Evolutionary conservation across 108 stramenopile genomes (phyloP).

Genomic region (Fragilariopsis cylindrus): DNA sequence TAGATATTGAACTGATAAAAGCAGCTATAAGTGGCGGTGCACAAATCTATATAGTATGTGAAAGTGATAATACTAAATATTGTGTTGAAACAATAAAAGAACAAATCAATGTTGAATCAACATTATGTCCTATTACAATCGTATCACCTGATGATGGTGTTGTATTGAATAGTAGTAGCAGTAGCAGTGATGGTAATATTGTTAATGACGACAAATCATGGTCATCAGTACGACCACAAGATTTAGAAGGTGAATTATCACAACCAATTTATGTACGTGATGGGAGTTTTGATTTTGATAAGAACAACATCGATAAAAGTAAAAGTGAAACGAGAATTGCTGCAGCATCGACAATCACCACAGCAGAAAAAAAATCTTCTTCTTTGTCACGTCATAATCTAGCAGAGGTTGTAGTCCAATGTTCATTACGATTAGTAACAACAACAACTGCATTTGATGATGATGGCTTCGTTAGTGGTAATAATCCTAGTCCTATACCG

Average conservation of each 20-base stretch:
- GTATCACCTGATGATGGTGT: not conserved
- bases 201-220: not conserved
- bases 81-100: not conserved
- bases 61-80: not conserved
- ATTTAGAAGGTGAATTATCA: conserved; percentile 1
- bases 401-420: conserved; percentile 6
- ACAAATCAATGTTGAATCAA: not conserved
- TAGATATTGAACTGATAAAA: not conserved
- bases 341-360: not conserved
- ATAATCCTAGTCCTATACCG: too few relatives aligned
- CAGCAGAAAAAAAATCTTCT: not conserved
- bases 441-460: not conserved
- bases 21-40: not conserved
- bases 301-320: too few relatives aligned
- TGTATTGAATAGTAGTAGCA: not conserved
- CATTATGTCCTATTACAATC: not conserved
- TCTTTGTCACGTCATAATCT: not conserved
- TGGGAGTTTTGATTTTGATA: not conserved
- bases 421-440: not conserved
- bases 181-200: not conserved
- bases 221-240: not conserved
- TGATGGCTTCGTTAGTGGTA: too few relatives aligned
- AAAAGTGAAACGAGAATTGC: not conserved
- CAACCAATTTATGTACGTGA: conserved; percentile 1
- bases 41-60: not conserved